Evolutionary conservation across 495 filamentous ascomycete genomes (phyloP).

Genomic region (Astrocystis sublimbata): DNA sequence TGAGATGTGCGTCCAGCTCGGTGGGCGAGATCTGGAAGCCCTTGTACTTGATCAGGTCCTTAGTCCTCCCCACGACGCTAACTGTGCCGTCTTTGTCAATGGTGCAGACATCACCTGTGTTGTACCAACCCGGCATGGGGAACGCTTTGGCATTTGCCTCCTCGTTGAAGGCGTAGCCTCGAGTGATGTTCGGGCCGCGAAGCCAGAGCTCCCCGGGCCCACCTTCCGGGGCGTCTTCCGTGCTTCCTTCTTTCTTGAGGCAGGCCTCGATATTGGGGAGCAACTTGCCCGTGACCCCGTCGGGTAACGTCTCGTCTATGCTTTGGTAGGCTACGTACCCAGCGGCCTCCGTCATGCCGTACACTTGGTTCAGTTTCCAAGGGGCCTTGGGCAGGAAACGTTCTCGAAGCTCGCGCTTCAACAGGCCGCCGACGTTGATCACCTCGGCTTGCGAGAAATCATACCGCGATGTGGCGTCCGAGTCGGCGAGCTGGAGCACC

Average conservation of each 20-base stretch:
- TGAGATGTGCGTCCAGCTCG: slow-evolving; percentile 67
- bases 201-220: slow-evolving; percentile 66
- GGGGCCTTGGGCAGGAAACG: slow-evolving; percentile 21
- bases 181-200: slow-evolving; percentile 64
- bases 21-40: slow-evolving; percentile 75
- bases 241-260: slow-evolving; percentile 24
- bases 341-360: slow-evolving; percentile 35
- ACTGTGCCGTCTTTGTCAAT: slow-evolving; percentile 58
- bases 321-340: slow-evolving; percentile 32
- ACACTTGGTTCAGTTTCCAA: slow-evolving; percentile 28
- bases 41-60: slow-evolving; percentile 70
- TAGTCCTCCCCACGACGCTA: slow-evolving; percentile 65
- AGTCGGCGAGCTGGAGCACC: slow-evolving; percentile 27
- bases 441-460: slow-evolving; percentile 26
- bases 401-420: slow-evolving; percentile 21
- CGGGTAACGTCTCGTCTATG: slow-evolving; percentile 15
- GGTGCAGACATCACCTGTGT: slow-evolving; percentile 65
- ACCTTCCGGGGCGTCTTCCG: slow-evolving; percentile 55
- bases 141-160: slow-evolving; percentile 56
- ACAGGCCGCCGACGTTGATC: slow-evolving; percentile 28
- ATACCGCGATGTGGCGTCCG: slow-evolving; percentile 21
- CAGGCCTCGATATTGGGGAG: slow-evolving; percentile 30
- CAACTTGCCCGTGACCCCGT: slow-evolving; percentile 25
- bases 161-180: slow-evolving; percentile 64
- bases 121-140: slow-evolving; percentile 63